These are phyloP conservation scores for Alectoria sarmentosa DNA, from an alignment of 495 filamentous ascomycete species.

Conservation along the genomic window DNA sequence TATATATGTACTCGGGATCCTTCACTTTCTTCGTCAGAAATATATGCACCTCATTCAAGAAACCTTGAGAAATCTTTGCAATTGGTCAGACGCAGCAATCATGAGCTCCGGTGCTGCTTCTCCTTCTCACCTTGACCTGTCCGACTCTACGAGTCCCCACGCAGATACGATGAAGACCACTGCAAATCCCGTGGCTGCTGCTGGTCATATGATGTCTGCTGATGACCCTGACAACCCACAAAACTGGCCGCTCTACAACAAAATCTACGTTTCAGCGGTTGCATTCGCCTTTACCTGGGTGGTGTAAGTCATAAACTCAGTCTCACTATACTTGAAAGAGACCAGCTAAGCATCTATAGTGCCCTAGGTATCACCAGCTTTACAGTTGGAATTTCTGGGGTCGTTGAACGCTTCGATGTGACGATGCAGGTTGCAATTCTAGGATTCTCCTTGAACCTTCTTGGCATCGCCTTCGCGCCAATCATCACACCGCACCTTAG, in stretches of 20 bases:
- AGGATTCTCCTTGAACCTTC: slow-evolving; percentile 32
- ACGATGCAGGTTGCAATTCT: slow-evolving; percentile 42
- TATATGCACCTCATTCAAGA: slow-evolving; percentile 4
- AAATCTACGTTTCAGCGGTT: slow-evolving; percentile 36
- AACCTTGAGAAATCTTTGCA: slow-evolving; percentile 5
- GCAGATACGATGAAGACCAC: slow-evolving; percentile 4
- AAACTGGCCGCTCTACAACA: slow-evolving; percentile 45
- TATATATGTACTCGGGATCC: not conserved
- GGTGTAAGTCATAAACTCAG: slow-evolving; percentile 28
- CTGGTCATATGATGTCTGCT: slow-evolving; percentile 25
- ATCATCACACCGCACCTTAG: slow-evolving; percentile 35
- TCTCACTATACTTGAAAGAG: not conserved
- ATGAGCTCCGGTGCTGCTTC: slow-evolving; percentile 10
- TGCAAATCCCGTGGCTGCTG: not conserved
- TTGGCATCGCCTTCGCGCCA: slow-evolving; percentile 37
- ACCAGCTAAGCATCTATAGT: slow-evolving; percentile 27
- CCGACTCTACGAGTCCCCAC: not conserved
- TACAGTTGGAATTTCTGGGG: slow-evolving; percentile 35
- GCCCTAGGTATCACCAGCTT: slow-evolving; percentile 45
- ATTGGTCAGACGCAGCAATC: slow-evolving; percentile 7
- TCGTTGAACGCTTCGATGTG: slow-evolving; percentile 38
- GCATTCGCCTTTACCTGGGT: slow-evolving; percentile 32
- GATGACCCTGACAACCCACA: slow-evolving; percentile 45
- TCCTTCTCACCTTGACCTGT: slow-evolving; percentile 4
- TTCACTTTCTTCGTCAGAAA: not conserved